Percentiles rank a stretch among this genome's conserved stretches.
Evolutionary conservation across 371 early-diverging fungal genomes (phyloP).

Genomic region (Chytridiales sp.): DNA sequence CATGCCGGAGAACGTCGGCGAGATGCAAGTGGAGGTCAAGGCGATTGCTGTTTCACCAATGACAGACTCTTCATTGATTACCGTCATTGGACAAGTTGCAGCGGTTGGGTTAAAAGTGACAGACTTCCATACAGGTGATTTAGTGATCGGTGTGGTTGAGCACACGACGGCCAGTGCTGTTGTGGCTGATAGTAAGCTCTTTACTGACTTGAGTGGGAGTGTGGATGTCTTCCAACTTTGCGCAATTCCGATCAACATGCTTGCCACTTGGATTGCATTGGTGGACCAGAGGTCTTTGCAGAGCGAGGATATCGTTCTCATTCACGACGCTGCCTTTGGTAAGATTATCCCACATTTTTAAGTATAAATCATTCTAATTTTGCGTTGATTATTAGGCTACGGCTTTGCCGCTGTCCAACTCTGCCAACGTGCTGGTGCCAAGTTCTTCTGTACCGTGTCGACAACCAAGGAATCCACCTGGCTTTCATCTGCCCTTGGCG

Average conservation of each 20-base stretch:
- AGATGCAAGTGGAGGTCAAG: neutral
- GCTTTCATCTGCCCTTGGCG: neutral
- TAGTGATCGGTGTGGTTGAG: neutral
- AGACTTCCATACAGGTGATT: too few species aligned
- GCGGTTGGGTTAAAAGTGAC: neutral
- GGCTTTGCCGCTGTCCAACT: slow-evolving; percentile 11
- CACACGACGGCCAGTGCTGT: neutral
- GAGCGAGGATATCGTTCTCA: neutral
- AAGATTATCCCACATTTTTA: too few species aligned
- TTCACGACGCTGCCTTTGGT: slow-evolving; percentile 7
- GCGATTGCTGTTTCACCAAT: neutral
- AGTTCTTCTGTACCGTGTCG: slow-evolving; percentile 7
- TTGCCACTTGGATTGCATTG: neutral
- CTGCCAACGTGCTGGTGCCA: slow-evolving; percentile 8
- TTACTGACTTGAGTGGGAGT: neutral
- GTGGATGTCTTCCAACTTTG: neutral
- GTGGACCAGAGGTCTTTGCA: neutral
- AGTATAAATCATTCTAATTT: too few species aligned
- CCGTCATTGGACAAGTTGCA: slow-evolving; percentile 3
- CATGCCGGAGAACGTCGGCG: neutral
- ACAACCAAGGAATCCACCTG: neutral
- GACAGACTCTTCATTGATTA: neutral
- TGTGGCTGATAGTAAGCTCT: neutral
- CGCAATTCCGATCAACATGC: neutral
- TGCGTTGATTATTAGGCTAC: too few species aligned